Evolutionary conservation across 2,329 filamentous ascomycete species (phyloP).

Genomic region (Epichloe gansuensis): DNA sequence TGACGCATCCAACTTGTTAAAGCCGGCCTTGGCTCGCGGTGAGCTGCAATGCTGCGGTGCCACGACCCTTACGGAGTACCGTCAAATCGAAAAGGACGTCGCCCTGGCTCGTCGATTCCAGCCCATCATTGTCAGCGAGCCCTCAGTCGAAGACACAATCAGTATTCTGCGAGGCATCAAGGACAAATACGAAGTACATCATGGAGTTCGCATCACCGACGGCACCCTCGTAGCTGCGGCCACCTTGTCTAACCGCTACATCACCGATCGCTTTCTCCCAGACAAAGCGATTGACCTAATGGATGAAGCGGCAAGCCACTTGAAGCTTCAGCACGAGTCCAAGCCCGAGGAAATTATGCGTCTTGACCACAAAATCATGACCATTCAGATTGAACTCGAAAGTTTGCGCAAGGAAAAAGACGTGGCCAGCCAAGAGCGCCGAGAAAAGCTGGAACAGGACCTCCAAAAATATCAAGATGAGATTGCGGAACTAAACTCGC

Average conservation of each 20-base stretch:
- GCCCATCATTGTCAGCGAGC: slow-evolving; percentile 86
- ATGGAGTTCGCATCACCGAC: slow-evolving; percentile 90
- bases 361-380: slow-evolving; percentile 90
- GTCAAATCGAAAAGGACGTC: slow-evolving; percentile 89
- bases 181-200: slow-evolving; percentile 93
- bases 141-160: slow-evolving; percentile 81
- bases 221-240: slow-evolving; percentile 84
- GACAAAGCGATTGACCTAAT: slow-evolving; percentile 97
- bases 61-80: slow-evolving; percentile 85
- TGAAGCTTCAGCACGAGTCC: slow-evolving; percentile 88
- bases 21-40: slow-evolving; percentile 83
- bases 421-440: slow-evolving; percentile 71
- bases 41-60: slow-evolving; percentile 93
- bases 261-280: slow-evolving; percentile 88
- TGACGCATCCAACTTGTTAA: slow-evolving; percentile 88
- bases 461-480: slow-evolving; percentile 68
- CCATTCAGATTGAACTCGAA: slow-evolving; percentile 91
- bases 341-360: slow-evolving; percentile 91
- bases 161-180: slow-evolving; percentile 95
- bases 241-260: slow-evolving; percentile 86
- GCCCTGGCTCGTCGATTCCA: slow-evolving; percentile 88
- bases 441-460: slow-evolving; percentile 70
- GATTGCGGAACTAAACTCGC: slow-evolving; percentile 57
- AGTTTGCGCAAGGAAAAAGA: slow-evolving; percentile 91
- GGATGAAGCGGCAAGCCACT: slow-evolving; percentile 83